Evolutionary conservation across 306 rosid species (phyloP), one percentile per base, ranked within the genome.

Genomic region (apple (Malus domestica)): DNA sequence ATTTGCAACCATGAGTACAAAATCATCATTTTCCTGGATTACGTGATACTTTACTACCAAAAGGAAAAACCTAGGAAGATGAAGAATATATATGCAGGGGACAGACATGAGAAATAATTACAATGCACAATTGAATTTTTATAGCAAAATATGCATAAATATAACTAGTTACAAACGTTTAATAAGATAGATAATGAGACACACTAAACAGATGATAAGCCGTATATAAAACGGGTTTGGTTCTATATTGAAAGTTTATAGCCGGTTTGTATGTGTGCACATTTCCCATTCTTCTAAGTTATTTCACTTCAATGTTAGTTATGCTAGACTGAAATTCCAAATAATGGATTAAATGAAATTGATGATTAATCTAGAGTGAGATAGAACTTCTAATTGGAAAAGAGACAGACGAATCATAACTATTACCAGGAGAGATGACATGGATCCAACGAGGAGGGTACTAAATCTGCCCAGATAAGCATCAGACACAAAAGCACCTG

Each of bases 401-500:
- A n/a, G 30, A 14, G 20, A 30, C n/a, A 52, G 18, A 11, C 22
- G 19, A 74, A 59, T 70, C 9, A 2, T 58, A 22, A 58, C 83
- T 89, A 88, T 85, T 91, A 91, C 98, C 89, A 91, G 77, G 54
- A 93, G 76, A 76, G 97, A 93, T 13, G 89, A 73, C 8, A 85
- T 14, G 70, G 87, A 80, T 71, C 98, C 96, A 10, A 3, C 87
- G 32, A 93, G 78, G 65, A 93, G 96, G 54, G 97, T 90, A 14
- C 75, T 74, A 75, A 88, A 93, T 77, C 90, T 85, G 30, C 98
- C 98, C 38, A 91, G 76, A 75, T 87, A 89, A 78, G 96, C 59
- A 86, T 91, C 98, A 42, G 93, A 85, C 68, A 93, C 46, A 74
- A 91, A 87, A 82, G 98, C 92, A 35, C 97, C 97, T 0, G 83